Evolutionary conservation across 2,329 filamentous ascomycete genomes (phyloP).

Genomic region (Byssoonygena ceratinophila): DNA sequence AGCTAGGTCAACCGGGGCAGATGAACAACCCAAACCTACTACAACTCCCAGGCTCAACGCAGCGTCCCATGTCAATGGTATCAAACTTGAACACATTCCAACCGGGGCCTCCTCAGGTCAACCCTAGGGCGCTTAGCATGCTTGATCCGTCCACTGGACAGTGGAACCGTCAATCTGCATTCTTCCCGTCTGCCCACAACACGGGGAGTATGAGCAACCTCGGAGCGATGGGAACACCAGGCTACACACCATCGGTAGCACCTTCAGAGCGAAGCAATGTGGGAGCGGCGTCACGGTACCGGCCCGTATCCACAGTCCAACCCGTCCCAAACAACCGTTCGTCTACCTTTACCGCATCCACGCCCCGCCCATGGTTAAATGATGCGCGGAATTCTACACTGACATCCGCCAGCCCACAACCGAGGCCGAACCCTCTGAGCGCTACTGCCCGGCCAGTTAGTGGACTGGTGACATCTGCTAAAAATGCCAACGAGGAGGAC

Average conservation of each 20-base stretch:
- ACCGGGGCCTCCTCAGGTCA: conserved; percentile 26
- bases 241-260: conserved; percentile 82
- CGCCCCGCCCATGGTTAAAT: conserved; percentile 30
- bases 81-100: conserved; percentile 20
- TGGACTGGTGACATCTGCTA: conserved; percentile 14
- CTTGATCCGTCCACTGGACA: conserved; percentile 50
- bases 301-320: conserved; percentile 65
- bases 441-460: conserved; percentile 18
- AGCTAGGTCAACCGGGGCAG: conserved; percentile 22
- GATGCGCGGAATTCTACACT: conserved; percentile 26
- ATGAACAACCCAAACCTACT: conserved; percentile 22
- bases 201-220: conserved; percentile 16
- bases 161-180: conserved; percentile 29
- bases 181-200: conserved; percentile 23
- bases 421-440: conserved; percentile 18
- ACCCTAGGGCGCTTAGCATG: conserved; percentile 69
- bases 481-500: conserved; percentile 28
- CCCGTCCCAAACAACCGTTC: conserved; percentile 26
- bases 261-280: conserved; percentile 93
- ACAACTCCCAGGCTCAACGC: conserved; percentile 24
- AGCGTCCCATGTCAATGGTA: conserved; percentile 43
- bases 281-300: conserved; percentile 78
- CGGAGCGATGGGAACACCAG: conserved; percentile 14
- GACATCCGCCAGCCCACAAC: conserved; percentile 8
- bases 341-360: conserved; percentile 27